Evolutionary conservation across 495 filamentous ascomycete genomes (phyloP), one percentile per base, ranked within the genome.

Genomic region (Neurospora sp.): DNA sequence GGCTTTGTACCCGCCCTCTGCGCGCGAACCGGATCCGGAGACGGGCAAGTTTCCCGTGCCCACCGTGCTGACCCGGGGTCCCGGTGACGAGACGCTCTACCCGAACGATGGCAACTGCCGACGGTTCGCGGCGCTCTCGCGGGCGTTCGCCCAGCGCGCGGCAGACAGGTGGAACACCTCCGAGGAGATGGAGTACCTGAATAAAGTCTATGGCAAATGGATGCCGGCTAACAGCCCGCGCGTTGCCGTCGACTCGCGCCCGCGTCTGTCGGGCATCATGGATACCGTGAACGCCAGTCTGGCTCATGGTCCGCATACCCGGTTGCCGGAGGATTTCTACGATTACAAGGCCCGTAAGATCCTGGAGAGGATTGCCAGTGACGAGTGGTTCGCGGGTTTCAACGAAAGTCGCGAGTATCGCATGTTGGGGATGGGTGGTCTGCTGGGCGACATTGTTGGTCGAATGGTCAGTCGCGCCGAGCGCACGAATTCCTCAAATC

Each of bases 301-400:
- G 16, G 95, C 94, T 5, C 96, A 99, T 82, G 95, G 94, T 0
- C 88, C 91, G 0, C 86, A 86, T 16, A 97, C 93, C 0, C 86
- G 85, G 62, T 86, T 99, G 8, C 96, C 96, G 0, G 81, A 83
- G 16, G 92, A 94, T 70, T 99, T 99, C 81, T 98, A 99, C 80
- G 93, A 97, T 77, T 78, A 85, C 39, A 92, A 90, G 79, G 91
- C 83, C 4, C 81, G 88, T 6, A 85, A 83, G 3, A 90, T 94
- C 69, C 88, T 98, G 71, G 92, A 98, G 70, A 86, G 86, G 38
- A 92, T 98, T 69, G 88, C 86, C 54, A 90, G 93, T 2, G 96
- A 99, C 75, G 96, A 99, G 83, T 98, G 96, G 96, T 98, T 91
- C 78, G 82, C 89, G 9, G 96, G 95, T 5, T 99, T 94, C 79